Conservation (phyloP, 352 stramenopile genomes). For the Phytophthora hibernalis region DNA sequence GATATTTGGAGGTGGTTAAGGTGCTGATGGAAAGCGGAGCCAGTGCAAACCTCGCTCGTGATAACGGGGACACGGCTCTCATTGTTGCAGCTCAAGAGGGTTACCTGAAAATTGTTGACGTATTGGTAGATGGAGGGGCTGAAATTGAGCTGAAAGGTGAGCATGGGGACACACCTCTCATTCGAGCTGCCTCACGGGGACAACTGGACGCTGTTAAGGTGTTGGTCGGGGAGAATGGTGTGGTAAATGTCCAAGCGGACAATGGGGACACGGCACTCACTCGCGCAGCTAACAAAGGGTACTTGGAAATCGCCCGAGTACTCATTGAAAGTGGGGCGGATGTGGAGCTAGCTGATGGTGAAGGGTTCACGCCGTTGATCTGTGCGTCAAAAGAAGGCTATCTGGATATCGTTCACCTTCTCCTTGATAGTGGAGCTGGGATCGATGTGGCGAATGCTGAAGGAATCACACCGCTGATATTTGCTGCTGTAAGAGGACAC, state of each 20-base stretch:
- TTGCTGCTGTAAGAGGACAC: neutral
- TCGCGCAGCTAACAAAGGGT: neutral
- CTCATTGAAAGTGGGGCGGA: slow-evolving; percentile 11
- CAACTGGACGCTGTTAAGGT: neutral
- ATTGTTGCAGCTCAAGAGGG: neutral
- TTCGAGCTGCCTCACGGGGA: neutral
- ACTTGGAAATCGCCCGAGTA: neutral
- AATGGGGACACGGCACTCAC: neutral
- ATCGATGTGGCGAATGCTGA: neutral
- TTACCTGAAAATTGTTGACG: neutral
- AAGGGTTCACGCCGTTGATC: slow-evolving; percentile 13
- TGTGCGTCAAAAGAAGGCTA: slow-evolving; percentile 2
- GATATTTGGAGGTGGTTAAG: neutral
- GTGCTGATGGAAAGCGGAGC: neutral
- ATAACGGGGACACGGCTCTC: neutral
- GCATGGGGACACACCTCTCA: neutral
- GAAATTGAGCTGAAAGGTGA: neutral
- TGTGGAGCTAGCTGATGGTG: slow-evolving; percentile 2
- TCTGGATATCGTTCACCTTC: neutral
- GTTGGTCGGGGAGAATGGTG: neutral
- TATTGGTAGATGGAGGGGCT: neutral
- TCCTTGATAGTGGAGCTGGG: neutral
- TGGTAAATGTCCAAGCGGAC: neutral
- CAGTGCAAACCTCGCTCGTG: neutral
- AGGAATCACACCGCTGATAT: neutral